Base-by-base conservation (phyloP, 2,329 filamentous ascomycete genomes). In the Colletotrichum horii region DNA sequence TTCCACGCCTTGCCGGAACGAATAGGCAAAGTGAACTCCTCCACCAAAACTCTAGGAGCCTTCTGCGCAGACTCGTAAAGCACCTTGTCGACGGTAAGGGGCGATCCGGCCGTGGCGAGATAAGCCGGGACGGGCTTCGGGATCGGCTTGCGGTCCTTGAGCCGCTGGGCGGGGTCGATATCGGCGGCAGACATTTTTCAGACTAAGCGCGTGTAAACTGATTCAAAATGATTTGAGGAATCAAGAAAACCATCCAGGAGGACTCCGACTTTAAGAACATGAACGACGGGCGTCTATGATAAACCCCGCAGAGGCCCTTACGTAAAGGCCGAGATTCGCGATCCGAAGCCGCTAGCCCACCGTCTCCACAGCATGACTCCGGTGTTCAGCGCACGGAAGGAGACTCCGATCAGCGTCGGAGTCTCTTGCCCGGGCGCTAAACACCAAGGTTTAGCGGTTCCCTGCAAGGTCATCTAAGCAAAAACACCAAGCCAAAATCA, bases 1-100 rank as follows among this genome's bases (percentile, higher is more conserved):
- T 89, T 88, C 93, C 94, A 97, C 2, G 95, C 94, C 75, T 88
- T 88, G 1, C 93, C 95, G 3, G 93, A 94, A 38, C 95, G 92
- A 34, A 95, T 94, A 0, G 94, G 93, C 32, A 97, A 86, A 3
- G 89, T 90, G 78, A 94, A 93, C 8, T 90, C 85, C 4, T 89
- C 81, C 8, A 87, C 38, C 2, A 88, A 79, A 1, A 83, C 79
- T 0, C 89, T 84, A 0, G 85, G 83, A 0, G 87, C 87, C 5
- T 82, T 76, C 48, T 92, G 90, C 24, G 96, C 90, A 3, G 91
- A 87, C 6, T 92, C 88, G 85, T 97, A 95, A 8, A 87, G 77
- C 4, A 78, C 73, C 67, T 83, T 83, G 78, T 90, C 84, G 12
- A 89, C 87, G 0, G 83, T 84, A 26, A 89, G 79, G 3, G 86